These are phyloP conservation scores for Trypethelium eluteriae DNA, from an alignment of 495 filamentous ascomycete genomes.

Conservation along the genomic window DNA sequence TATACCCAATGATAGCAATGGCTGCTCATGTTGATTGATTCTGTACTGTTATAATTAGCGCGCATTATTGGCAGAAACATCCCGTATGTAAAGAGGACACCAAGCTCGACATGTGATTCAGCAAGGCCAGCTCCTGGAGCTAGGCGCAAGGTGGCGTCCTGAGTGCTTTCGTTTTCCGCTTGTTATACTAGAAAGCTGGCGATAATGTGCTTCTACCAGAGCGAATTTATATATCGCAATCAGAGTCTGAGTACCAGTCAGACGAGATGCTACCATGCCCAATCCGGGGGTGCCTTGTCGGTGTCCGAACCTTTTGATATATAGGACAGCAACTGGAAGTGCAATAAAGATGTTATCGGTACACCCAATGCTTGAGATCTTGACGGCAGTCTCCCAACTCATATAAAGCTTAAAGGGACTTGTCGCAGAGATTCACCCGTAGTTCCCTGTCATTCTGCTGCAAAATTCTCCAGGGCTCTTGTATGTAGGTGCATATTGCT, in stretches of 20 bases:
- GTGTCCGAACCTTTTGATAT: background rate
- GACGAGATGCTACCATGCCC: background rate
- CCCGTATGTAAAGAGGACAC: background rate
- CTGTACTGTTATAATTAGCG: background rate
- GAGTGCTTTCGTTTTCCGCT: background rate
- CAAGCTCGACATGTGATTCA: background rate
- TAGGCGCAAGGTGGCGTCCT: background rate
- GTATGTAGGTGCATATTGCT: too few species aligned
- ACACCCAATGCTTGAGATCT: too few species aligned
- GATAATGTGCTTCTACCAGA: background rate
- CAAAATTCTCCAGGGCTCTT: too few species aligned
- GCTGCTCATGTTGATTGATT: constrained; percentile 70
- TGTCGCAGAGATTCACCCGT: too few species aligned
- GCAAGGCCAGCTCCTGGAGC: background rate
- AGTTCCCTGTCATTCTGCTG: too few species aligned
- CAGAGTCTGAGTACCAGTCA: background rate
- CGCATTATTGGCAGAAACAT: background rate
- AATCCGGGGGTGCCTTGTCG: background rate
- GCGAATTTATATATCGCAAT: background rate
- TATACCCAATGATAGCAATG: constrained; percentile 80
- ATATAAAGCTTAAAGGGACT: too few species aligned
- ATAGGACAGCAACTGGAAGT: too few species aligned
- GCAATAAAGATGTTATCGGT: too few species aligned
- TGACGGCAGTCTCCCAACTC: too few species aligned
- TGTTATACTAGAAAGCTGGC: background rate